Percentiles rank a stretch among this genome's conserved stretches.
Conservation (phyloP, 2,329 filamentous ascomycete species). For the Fusarium sp. region DNA sequence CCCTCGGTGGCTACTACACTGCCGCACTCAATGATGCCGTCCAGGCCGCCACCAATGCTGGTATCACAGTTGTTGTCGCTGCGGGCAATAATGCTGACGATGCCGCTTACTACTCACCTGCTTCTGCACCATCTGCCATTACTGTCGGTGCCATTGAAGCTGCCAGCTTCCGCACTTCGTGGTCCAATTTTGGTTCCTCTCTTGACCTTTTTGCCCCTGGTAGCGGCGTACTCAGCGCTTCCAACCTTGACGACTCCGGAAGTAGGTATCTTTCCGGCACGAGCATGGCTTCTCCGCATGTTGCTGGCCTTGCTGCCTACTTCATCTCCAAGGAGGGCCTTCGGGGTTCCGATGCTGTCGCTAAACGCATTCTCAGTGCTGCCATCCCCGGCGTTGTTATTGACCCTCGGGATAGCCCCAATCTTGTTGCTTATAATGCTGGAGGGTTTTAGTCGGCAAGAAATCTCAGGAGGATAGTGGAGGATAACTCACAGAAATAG, state of each 20-base stretch:
- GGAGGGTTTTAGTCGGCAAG: too few relatives aligned
- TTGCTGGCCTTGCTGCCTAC: conserved; percentile 71
- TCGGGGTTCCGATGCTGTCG: conserved; percentile 1
- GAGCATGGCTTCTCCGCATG: conserved; percentile 63
- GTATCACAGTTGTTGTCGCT: conserved; percentile 4
- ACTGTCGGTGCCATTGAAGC: conserved; percentile 9
- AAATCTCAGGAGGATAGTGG: too few relatives aligned
- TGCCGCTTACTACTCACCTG: conserved; percentile 1
- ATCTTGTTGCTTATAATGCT: conserved; percentile 18
- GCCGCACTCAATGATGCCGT: neutral
- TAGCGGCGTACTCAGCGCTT: neutral
- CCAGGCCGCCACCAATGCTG: conserved; percentile 13
- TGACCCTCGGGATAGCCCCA: neutral
- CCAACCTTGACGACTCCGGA: neutral
- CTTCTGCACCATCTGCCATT: conserved; percentile 11
- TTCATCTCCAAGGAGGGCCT: conserved; percentile 54
- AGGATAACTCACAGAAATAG: too few relatives aligned
- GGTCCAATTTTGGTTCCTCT: conserved; percentile 9
- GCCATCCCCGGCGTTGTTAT: neutral
- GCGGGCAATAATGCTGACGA: conserved; percentile 4
- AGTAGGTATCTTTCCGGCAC: conserved; percentile 15
- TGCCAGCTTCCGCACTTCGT: neutral
- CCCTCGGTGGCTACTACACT: neutral
- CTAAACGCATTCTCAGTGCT: conserved; percentile 14
- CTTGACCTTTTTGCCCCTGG: conserved; percentile 26